Evolutionary conservation across 768 basidiomycete species (phyloP).

Genomic region (Termitomyces heimii): DNA sequence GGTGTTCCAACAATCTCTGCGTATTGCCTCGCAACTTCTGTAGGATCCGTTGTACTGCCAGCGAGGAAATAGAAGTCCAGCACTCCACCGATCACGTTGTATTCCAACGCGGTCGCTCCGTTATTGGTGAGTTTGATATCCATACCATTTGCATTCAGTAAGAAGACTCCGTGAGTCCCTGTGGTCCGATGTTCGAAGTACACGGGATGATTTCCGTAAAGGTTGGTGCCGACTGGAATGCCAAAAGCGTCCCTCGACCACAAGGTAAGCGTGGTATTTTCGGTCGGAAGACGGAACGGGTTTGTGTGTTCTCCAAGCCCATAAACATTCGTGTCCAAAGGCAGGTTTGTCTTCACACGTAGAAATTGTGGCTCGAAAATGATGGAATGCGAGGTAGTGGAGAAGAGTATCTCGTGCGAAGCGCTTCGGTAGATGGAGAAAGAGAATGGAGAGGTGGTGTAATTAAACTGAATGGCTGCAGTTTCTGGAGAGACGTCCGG

Average conservation of each 20-base stretch:
- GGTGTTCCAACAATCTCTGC: conserved; percentile 59
- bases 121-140: conserved; percentile 59
- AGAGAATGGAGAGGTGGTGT: conserved; percentile 52
- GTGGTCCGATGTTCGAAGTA: conserved; percentile 66
- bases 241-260: conserved; percentile 67
- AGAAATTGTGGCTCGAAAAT: conserved; percentile 78
- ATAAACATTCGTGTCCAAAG: conserved; percentile 61
- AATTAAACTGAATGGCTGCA: conserved; percentile 53
- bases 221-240: conserved; percentile 49
- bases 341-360: conserved; percentile 60
- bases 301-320: conserved; percentile 75
- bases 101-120: conserved; percentile 49
- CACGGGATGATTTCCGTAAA: conserved; percentile 71
- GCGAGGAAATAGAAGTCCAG: conserved; percentile 77
- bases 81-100: conserved; percentile 73
- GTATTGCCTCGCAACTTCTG: conserved; percentile 60
- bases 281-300: conserved; percentile 49
- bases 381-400: conserved; percentile 52
- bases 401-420: conserved; percentile 53
- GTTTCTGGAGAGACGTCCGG: conserved; percentile 21
- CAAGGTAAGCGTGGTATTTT: conserved; percentile 42
- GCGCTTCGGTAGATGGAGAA: conserved; percentile 49
- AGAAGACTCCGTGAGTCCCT: conserved; percentile 65
- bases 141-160: conserved; percentile 72
- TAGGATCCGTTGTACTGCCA: conserved; percentile 54